A percentile compares a stretch with the other conserved stretches of the same genome.
Evolutionary conservation across 2,329 filamentous ascomycete species (phyloP).

Genomic region (Lecanoromycetidae sp.): DNA sequence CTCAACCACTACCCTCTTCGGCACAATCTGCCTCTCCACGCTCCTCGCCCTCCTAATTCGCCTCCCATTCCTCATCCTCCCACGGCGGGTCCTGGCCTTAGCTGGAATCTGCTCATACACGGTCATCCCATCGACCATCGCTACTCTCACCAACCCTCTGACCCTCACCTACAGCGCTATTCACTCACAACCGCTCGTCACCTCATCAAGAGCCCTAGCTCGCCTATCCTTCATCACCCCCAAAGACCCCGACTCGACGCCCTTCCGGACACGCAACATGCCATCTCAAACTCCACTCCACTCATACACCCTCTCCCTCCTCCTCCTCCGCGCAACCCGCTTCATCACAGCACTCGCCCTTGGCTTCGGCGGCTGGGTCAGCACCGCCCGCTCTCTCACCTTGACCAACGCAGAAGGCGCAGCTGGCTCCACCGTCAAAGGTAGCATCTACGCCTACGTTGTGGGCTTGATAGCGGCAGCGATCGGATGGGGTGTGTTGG

Average conservation of each 20-base stretch:
- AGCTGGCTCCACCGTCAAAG: slow-evolving; percentile 40
- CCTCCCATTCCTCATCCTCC: slow-evolving; percentile 73
- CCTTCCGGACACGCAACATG: slow-evolving; percentile 28
- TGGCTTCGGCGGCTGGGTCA: slow-evolving; percentile 93
- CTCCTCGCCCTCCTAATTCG: slow-evolving; percentile 69
- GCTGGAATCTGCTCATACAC: slow-evolving; percentile 62
- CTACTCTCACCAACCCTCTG: slow-evolving; percentile 77
- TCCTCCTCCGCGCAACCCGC: slow-evolving; percentile 79
- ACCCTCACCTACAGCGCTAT: slow-evolving; percentile 89
- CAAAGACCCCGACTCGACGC: slow-evolving; percentile 33
- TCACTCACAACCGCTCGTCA: slow-evolving; percentile 70
- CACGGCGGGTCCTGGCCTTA: slow-evolving; percentile 57
- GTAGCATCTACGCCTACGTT: slow-evolving; percentile 87
- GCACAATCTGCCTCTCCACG: slow-evolving; percentile 81
- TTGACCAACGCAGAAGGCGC: slow-evolving; percentile 42
- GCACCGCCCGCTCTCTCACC: slow-evolving; percentile 67
- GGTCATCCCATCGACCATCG: slow-evolving; percentile 72
- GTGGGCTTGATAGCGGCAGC: slow-evolving; percentile 85
- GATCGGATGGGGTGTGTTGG: slow-evolving; percentile 87
- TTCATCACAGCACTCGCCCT: slow-evolving; percentile 83
- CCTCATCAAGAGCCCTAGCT: slow-evolving; percentile 65
- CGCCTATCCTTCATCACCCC: slow-evolving; percentile 69
- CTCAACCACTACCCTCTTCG: slow-evolving; percentile 74
- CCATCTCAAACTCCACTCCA: slow-evolving; percentile 45
- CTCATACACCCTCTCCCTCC: slow-evolving; percentile 80